These are phyloP conservation scores for Suhomyces emberorum DNA, from an alignment of 805 yeast species.

Conservation along the genomic window DNA sequence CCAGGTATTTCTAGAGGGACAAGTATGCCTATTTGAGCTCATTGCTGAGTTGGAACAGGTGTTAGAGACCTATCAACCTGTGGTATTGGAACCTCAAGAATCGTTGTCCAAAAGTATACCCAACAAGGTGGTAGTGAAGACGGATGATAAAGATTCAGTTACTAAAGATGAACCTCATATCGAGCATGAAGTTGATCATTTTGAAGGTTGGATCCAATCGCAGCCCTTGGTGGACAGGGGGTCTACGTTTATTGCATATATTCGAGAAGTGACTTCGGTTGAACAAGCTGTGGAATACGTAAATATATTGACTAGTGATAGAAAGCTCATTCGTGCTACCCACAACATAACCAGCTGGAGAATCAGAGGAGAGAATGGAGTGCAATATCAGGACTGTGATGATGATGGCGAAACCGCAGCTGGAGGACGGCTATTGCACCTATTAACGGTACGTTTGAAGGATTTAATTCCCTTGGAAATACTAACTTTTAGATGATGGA, in stretches of 20 bases:
- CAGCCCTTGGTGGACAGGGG: slow-evolving; percentile 81
- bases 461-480: not conserved
- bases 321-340: slow-evolving; percentile 60
- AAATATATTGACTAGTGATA: slow-evolving; percentile 55
- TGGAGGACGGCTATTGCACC: slow-evolving; percentile 79
- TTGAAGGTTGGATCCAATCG: slow-evolving; percentile 74
- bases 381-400: slow-evolving; percentile 77
- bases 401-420: slow-evolving; percentile 98
- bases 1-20: slow-evolving; percentile 52
- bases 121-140: not conserved
- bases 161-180: not conserved
- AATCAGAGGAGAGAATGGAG: slow-evolving; percentile 54
- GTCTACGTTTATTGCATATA: slow-evolving; percentile 80
- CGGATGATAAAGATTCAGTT: not conserved
- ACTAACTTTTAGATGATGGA: slow-evolving; percentile 57
- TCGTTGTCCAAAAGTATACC: not conserved
- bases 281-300: slow-evolving; percentile 61
- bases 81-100: slow-evolving; percentile 19
- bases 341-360: slow-evolving; percentile 92
- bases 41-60: slow-evolving; percentile 59
- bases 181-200: slow-evolving; percentile 38
- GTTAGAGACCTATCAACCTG: slow-evolving; percentile 32
- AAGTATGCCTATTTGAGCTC: slow-evolving; percentile 78
- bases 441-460: slow-evolving; percentile 52
- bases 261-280: slow-evolving; percentile 58